phyloP scores from a whole-genome alignment of 169 alveolate genomes.

The Plasmodium yoelii region DNA sequence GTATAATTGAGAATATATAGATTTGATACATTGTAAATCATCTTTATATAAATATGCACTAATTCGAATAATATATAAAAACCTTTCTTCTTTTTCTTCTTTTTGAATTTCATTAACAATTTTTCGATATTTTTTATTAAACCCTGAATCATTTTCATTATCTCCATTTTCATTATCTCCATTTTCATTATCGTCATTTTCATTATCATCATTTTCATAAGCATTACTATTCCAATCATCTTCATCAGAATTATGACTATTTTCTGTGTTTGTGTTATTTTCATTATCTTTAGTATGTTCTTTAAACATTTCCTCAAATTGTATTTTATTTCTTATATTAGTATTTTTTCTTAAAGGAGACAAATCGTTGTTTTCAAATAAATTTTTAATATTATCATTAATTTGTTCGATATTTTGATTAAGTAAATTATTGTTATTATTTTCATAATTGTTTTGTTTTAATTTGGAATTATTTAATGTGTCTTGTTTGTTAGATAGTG shows the following conservation, averaged over 20 bases:
- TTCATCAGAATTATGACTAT: too few relatives aligned
- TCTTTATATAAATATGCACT: slow-evolving; percentile 82
- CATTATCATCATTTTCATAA: slow-evolving; percentile 3
- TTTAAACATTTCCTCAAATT: slow-evolving; percentile 35
- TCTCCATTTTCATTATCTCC: background rate
- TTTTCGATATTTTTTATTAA: slow-evolving; percentile 46
- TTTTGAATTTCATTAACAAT: slow-evolving; percentile 59
- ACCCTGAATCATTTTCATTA: slow-evolving; percentile 10
- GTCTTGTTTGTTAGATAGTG: background rate
- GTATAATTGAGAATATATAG: slow-evolving; percentile 71
- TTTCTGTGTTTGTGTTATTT: background rate
- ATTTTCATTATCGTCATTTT: slow-evolving; percentile 2
- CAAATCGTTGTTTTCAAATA: slow-evolving; percentile 57
- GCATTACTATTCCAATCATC: too few relatives aligned
- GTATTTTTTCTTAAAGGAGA: slow-evolving; percentile 63
- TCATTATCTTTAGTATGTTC: slow-evolving; percentile 4
- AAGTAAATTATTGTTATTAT: background rate
- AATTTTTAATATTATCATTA: slow-evolving; percentile 36
- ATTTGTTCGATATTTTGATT: slow-evolving; percentile 32
- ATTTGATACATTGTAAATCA: slow-evolving; percentile 79
- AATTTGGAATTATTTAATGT: background rate
- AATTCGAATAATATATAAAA: slow-evolving; percentile 69
- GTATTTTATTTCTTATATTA: slow-evolving; percentile 60
- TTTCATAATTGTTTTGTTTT: background rate
- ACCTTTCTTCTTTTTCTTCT: slow-evolving; percentile 50